Conservation (phyloP, 495 filamentous ascomycete genomes). For the Daldinia vernicosa region DNA sequence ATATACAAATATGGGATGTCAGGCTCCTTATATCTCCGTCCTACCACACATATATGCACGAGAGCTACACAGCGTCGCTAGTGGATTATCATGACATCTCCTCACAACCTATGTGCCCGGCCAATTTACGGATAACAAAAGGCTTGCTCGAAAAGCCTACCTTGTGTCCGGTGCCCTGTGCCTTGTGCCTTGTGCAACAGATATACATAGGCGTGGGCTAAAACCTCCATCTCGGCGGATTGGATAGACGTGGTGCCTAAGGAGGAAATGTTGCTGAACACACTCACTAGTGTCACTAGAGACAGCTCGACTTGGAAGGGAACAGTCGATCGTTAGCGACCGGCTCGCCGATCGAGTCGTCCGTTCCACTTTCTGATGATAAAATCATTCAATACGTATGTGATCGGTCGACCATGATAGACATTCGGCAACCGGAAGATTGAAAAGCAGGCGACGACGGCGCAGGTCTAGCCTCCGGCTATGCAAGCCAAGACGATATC, state of each 20-base stretch:
- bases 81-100: conserved; percentile 34
- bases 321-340: conserved; percentile 23
- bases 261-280: conserved; percentile 16
- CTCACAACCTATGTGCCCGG: conserved; percentile 13
- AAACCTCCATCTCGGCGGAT: conserved; percentile 16
- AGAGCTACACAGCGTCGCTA: conserved; percentile 33
- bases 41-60: conserved; percentile 31
- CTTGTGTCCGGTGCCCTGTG: background rate
- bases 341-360: conserved; percentile 26
- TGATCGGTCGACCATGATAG: conserved; percentile 19
- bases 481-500: conserved; percentile 39
- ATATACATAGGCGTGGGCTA: conserved; percentile 24
- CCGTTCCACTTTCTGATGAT: conserved; percentile 20
- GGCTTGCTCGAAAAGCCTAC: conserved; percentile 7
- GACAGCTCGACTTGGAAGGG: conserved; percentile 22
- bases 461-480: conserved; percentile 14
- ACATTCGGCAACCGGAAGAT: conserved; percentile 17
- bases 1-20: conserved; percentile 37
- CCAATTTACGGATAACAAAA: conserved; percentile 15
- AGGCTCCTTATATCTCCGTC: conserved; percentile 49
- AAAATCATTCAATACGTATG: conserved; percentile 24
- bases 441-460: conserved; percentile 14
- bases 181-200: conserved; percentile 11
- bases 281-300: conserved; percentile 17
- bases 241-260: conserved; percentile 4